Percentiles rank a stretch among this genome's conserved stretches.
Evolutionary conservation across 345 rosid genomes (phyloP).

Genomic region (Lumnitzera littorea): DNA sequence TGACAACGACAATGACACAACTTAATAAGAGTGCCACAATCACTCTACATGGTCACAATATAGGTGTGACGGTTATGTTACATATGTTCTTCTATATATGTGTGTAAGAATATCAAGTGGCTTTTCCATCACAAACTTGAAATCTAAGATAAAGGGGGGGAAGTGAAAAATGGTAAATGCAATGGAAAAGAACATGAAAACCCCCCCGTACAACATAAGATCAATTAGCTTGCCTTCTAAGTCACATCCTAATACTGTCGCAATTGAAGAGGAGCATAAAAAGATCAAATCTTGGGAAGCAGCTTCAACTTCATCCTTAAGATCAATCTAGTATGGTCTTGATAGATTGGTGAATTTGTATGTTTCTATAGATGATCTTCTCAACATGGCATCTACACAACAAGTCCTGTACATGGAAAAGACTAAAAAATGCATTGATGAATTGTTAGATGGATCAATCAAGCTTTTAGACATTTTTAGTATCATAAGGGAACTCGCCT

Average conservation of each 20-base stretch:
- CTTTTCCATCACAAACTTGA: too few species aligned
- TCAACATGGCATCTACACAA: slow-evolving; percentile 50
- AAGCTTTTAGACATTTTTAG: slow-evolving; percentile 55
- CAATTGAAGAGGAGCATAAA: slow-evolving; percentile 40
- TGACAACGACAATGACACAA: too few species aligned
- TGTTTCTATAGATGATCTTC: slow-evolving; percentile 34
- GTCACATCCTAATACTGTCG: slow-evolving; percentile 53
- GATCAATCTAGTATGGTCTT: slow-evolving; percentile 29
- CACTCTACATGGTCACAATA: too few species aligned
- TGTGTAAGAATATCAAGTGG: too few species aligned
- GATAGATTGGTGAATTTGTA: slow-evolving; percentile 43
- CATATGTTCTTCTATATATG: too few species aligned
- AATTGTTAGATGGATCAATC: slow-evolving; percentile 53
- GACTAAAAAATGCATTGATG: slow-evolving; percentile 29
- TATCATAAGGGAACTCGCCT: slow-evolving; percentile 41
- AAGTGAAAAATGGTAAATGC: too few species aligned
- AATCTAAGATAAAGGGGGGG: too few species aligned
- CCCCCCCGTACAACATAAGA: too few species aligned
- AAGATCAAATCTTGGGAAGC: slow-evolving; percentile 31
- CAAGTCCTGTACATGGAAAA: slow-evolving; percentile 28
- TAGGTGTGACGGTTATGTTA: too few species aligned
- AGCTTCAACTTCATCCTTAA: slow-evolving; percentile 12
- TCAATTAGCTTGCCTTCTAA: slow-evolving; percentile 10
- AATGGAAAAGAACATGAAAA: too few species aligned
- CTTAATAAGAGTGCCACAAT: too few species aligned